phyloP scores from a whole-genome alignment of 805 yeast species.

The Nakazawaea ernobii region DNA sequence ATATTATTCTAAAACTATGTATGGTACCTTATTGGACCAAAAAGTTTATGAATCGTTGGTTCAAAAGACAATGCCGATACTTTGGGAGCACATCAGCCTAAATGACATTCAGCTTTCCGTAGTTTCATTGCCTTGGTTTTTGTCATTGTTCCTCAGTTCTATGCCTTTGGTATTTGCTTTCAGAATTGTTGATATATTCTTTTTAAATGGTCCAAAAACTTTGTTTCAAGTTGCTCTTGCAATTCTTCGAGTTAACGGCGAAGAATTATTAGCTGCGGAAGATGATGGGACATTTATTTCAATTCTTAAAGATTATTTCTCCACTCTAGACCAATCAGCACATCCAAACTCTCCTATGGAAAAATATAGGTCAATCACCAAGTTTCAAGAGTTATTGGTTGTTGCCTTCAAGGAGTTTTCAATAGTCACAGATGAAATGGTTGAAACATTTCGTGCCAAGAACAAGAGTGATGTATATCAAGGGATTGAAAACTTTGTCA shows the following conservation, averaged over 20 bases:
- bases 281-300: constrained; percentile 93
- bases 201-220: constrained; percentile 83
- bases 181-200: constrained; percentile 83
- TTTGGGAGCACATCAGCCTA: constrained; percentile 75
- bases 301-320: constrained; percentile 76
- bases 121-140: constrained; percentile 93
- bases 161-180: constrained; percentile 95
- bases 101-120: constrained; percentile 89
- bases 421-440: constrained; percentile 67
- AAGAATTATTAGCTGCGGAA: constrained; percentile 65
- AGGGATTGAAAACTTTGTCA: constrained; percentile 86
- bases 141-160: constrained; percentile 81
- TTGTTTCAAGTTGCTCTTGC: constrained; percentile 93
- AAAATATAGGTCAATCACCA: constrained; percentile 62
- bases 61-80: constrained; percentile 79
- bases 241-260: constrained; percentile 83
- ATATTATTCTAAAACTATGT: constrained; percentile 94
- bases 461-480: constrained; percentile 73
- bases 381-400: constrained; percentile 84
- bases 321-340: constrained; percentile 69
- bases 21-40: constrained; percentile 92
- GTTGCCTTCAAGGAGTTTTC: constrained; percentile 90
- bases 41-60: constrained; percentile 88
- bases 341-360: constrained; percentile 66
- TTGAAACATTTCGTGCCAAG: constrained; percentile 61